Conservation (phyloP, 2,329 filamentous ascomycete genomes). For the Clathrospora elynae region DNA sequence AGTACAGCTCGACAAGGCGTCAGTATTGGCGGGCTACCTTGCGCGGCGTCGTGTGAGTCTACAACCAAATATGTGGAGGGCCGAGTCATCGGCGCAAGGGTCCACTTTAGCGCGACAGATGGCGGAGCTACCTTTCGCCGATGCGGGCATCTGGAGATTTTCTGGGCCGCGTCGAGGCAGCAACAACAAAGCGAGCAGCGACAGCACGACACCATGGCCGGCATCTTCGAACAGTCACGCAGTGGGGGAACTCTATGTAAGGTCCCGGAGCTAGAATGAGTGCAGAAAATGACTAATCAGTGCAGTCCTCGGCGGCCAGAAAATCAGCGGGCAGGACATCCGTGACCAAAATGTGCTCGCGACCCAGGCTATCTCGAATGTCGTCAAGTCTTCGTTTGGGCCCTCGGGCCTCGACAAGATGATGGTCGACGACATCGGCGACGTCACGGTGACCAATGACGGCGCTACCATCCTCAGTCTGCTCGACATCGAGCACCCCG, state of each 20-base stretch:
- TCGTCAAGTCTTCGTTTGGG: conserved; percentile 98
- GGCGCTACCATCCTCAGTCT: conserved; percentile 95
- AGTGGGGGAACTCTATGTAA: conserved; percentile 88
- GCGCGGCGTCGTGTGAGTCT: conserved; percentile 31
- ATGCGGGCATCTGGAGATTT: conserved; percentile 32
- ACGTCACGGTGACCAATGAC: conserved; percentile 98
- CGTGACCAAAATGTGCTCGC: conserved; percentile 97
- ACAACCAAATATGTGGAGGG: conserved; percentile 36
- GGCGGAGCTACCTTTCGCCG: conserved; percentile 33
- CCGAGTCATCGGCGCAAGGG: conserved; percentile 35
- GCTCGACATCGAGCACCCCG: conserved; percentile 95
- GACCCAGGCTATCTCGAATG: conserved; percentile 96
- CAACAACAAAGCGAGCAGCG: conserved; percentile 40
- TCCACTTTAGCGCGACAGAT: conserved; percentile 21
- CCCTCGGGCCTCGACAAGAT: conserved; percentile 98
- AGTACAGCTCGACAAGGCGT: conserved; percentile 15
- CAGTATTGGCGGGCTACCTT: conserved; percentile 23
- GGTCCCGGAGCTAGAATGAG: conserved; percentile 31
- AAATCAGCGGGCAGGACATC: conserved; percentile 96
- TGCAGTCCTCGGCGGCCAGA: conserved; percentile 86
- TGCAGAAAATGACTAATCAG: conserved; percentile 27
- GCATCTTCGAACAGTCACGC: conserved; percentile 93
- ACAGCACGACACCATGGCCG: conserved; percentile 69
- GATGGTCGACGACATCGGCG: conserved; percentile 99
- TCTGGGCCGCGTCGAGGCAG: conserved; percentile 37